A percentile compares a stretch with the other conserved stretches of the same genome.
These are phyloP conservation scores for Microstegium vimineum DNA, from an alignment of 176 grass and related monocot species.

Conservation along the genomic window DNA sequence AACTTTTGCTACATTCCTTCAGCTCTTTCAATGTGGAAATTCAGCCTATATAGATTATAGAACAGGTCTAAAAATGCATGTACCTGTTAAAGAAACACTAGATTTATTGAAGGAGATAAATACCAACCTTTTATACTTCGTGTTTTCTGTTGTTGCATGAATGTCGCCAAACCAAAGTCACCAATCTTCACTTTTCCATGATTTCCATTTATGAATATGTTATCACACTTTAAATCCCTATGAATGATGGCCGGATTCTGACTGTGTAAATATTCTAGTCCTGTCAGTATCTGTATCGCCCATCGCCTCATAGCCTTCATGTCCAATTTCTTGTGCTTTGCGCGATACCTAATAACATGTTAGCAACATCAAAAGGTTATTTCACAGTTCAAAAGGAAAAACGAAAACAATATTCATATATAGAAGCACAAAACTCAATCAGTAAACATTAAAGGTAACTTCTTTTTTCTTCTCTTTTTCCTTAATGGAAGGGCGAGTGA, in stretches of 20 bases:
- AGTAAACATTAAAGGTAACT: neutral
- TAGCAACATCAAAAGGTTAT: neutral
- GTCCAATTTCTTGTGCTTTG: slow-evolving; percentile 49
- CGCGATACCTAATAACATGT: slow-evolving; percentile 28
- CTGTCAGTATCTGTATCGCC: slow-evolving; percentile 45
- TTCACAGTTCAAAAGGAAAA: neutral
- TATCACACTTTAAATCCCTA: slow-evolving; percentile 52
- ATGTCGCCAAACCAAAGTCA: slow-evolving; percentile 46
- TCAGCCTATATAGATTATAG: too few relatives aligned
- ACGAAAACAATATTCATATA: neutral
- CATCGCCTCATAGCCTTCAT: slow-evolving; percentile 45
- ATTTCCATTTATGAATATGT: slow-evolving; percentile 60
- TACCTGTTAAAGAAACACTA: neutral
- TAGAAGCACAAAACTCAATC: neutral
- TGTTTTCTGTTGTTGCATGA: slow-evolving; percentile 39
- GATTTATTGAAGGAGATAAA: neutral
- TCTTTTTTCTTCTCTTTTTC: neutral
- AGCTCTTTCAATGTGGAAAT: neutral
- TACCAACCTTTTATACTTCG: slow-evolving; percentile 33
- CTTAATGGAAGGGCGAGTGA: neutral
- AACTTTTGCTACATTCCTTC: neutral
- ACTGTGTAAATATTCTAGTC: slow-evolving; percentile 44
- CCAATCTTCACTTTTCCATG: slow-evolving; percentile 60
- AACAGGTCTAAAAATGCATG: neutral
- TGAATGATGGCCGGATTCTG: slow-evolving; percentile 40